Conservation (phyloP, 2,329 filamentous ascomycete species). For the Zasmidium cellare region DNA sequence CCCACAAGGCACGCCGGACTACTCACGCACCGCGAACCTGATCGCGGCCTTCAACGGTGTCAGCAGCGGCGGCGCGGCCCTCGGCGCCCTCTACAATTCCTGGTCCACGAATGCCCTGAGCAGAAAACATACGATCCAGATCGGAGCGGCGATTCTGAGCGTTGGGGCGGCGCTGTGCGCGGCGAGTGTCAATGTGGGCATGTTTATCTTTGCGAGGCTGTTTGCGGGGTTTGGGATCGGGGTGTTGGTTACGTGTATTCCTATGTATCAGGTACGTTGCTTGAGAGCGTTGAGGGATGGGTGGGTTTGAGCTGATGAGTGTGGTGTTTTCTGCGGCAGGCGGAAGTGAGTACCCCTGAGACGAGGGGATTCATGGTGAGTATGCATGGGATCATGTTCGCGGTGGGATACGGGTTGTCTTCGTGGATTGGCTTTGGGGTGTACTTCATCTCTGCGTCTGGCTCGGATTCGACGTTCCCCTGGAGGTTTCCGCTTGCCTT, state of each 20-base stretch:
- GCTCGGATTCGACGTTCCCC: constrained; percentile 31
- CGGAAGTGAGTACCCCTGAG: constrained; percentile 41
- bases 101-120: constrained; percentile 43
- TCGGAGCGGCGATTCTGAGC: constrained; percentile 39
- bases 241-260: constrained; percentile 27
- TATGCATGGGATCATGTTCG: constrained; percentile 44
- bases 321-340: constrained; percentile 12
- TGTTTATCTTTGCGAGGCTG: constrained; percentile 43
- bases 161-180: constrained; percentile 43
- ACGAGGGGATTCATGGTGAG: constrained; percentile 43
- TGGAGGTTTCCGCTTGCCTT: constrained; percentile 51
- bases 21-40: constrained; percentile 43
- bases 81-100: constrained; percentile 40
- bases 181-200: constrained; percentile 38
- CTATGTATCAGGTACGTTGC: constrained; percentile 2
- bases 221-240: constrained; percentile 41
- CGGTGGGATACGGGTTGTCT: constrained; percentile 42
- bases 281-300: background rate
- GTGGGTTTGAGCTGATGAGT: constrained; percentile 34
- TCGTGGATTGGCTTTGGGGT: constrained; percentile 36
- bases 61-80: constrained; percentile 44
- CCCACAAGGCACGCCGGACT: constrained; percentile 40
- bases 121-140: constrained; percentile 40
- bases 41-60: constrained; percentile 50
- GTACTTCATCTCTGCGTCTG: constrained; percentile 6